Evolutionary conservation across 306 rosid genomes (phyloP).

Genomic region (Gastrolobium villosum): DNA sequence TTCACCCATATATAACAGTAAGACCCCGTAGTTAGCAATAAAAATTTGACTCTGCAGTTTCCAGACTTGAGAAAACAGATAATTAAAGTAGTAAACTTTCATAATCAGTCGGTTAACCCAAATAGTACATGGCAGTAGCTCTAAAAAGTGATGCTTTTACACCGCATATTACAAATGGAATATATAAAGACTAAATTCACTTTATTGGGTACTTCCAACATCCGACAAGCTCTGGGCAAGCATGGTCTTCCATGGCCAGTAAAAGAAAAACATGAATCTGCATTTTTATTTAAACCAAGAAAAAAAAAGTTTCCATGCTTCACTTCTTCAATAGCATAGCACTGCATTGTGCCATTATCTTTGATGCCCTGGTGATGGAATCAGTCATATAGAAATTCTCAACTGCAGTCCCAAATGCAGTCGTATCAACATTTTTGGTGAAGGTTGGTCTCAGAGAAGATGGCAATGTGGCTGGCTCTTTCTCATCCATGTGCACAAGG

Average conservation of each 20-base stretch:
- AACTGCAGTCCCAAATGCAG: constrained; percentile 69
- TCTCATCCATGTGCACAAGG: constrained; percentile 77
- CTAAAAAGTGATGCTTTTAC: constrained; percentile 56
- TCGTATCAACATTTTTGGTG: constrained; percentile 56
- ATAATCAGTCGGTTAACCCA: constrained; percentile 47
- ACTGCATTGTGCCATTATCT: constrained; percentile 99
- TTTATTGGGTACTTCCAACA: constrained; percentile 67
- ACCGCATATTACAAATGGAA: constrained; percentile 54
- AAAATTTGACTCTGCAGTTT: not conserved
- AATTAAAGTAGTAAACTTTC: constrained; percentile 18
- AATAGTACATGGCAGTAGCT: constrained; percentile 41
- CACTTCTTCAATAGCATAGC: constrained; percentile 81
- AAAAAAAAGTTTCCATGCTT: constrained; percentile 49
- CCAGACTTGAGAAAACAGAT: not conserved
- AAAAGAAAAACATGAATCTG: constrained; percentile 46
- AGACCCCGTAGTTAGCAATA: not conserved
- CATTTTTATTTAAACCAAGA: constrained; percentile 48
- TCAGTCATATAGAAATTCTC: constrained; percentile 99
- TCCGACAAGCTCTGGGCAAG: constrained; percentile 55
- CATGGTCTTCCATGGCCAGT: constrained; percentile 48
- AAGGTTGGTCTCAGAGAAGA: constrained; percentile 72
- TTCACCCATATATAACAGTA: not conserved
- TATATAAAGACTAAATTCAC: constrained; percentile 45
- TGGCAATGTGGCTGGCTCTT: constrained; percentile 83
- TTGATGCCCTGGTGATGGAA: constrained; percentile 97